Evolutionary conservation across 148 eudicot genomes (phyloP).

Genomic region (Vaccinium corymbosum): DNA sequence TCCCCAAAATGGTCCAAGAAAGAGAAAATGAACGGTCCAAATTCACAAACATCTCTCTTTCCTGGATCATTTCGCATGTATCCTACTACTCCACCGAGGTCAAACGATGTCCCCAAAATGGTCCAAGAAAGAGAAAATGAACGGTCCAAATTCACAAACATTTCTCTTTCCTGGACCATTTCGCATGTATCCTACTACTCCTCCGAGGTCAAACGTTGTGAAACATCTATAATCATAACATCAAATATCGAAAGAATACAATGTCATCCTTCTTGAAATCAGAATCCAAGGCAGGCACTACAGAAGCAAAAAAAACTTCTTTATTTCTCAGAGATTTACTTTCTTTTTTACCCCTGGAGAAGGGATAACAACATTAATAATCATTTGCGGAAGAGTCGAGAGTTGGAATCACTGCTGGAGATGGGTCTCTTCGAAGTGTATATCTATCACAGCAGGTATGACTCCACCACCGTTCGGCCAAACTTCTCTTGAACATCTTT

Average conservation of each 20-base stretch:
- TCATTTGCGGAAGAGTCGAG: not conserved
- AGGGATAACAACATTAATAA: not conserved
- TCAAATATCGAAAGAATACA: not conserved
- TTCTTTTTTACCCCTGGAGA: no score
- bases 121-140: no score
- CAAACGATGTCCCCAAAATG: not conserved
- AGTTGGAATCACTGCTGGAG: not conserved
- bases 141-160: no score
- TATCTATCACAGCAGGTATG: conserved; percentile 54
- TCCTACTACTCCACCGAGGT: not conserved
- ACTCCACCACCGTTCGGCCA: conserved; percentile 90
- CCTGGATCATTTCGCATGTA: no score
- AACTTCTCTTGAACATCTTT: conserved; percentile 95
- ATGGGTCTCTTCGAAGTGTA: not conserved
- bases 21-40: no score
- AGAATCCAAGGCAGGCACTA: not conserved
- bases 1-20: not conserved
- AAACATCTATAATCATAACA: not conserved
- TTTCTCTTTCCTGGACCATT: no score
- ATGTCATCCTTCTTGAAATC: not conserved
- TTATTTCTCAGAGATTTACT: not conserved
- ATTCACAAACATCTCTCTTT: no score
- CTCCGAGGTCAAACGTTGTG: not conserved
- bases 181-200: no score
- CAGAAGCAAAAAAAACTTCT: not conserved